Percentiles rank a stretch among this genome's conserved stretches.
phyloP scores from a whole-genome alignment of 768 basidiomycete genomes.

The Tephrocybe rancida region DNA sequence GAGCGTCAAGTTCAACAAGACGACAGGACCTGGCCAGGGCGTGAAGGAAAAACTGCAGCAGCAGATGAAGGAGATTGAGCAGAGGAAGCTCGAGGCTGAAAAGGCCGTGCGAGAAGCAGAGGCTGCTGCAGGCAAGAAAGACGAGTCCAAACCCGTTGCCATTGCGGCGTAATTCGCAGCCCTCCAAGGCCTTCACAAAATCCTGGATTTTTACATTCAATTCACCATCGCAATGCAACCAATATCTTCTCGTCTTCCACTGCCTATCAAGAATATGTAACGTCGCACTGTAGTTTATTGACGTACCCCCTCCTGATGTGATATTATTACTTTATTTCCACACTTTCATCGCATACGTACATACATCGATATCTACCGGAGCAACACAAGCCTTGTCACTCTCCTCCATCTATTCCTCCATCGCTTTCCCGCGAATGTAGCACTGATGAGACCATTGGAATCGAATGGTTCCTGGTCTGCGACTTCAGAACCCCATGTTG shows the following conservation, averaged over 20 bases:
- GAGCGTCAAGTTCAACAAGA: slow-evolving; percentile 72
- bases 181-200: not conserved
- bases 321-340: slow-evolving; percentile 17
- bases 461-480: no score
- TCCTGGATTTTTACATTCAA: slow-evolving; percentile 4
- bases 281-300: slow-evolving; percentile 26
- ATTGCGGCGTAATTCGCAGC: slow-evolving; percentile 38
- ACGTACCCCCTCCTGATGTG: slow-evolving; percentile 7
- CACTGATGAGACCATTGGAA: no score
- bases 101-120: slow-evolving; percentile 69
- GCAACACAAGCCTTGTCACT: no score
- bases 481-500: no score
- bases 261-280: slow-evolving; percentile 20
- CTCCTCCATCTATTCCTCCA: no score
- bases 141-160: slow-evolving; percentile 53
- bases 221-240: slow-evolving; percentile 1
- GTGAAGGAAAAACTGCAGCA: slow-evolving; percentile 51
- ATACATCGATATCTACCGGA: slow-evolving; percentile 14
- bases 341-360: slow-evolving; percentile 6
- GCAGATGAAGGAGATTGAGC: slow-evolving; percentile 67
- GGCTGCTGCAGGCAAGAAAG: slow-evolving; percentile 62
- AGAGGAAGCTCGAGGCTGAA: slow-evolving; percentile 62
- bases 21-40: slow-evolving; percentile 31
- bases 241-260: not conserved
- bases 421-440: no score